Base-by-base conservation (phyloP, 176 grass and related monocot genomes). In the Cenchrus purpureus region DNA sequence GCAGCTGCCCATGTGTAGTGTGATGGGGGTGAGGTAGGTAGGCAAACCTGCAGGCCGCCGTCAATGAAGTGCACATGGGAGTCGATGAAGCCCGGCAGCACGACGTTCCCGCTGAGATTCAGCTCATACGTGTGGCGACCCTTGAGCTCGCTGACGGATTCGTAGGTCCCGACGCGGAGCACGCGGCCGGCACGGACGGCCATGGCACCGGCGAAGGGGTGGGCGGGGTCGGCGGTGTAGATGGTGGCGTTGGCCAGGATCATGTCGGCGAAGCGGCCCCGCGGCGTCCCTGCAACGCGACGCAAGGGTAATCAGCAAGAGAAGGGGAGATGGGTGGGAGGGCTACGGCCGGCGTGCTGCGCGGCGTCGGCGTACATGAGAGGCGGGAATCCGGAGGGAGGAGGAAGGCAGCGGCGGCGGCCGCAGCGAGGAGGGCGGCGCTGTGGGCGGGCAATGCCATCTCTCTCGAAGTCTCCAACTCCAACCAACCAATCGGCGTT, bases 1-100 rank as follows among this genome's bases (percentile, higher is more conserved):
- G 0, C 53, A 76, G 42, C 3, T 7, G 2, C 10, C 5, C 65
- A 55, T 55, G 25, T 59, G 66, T 4, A 67, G 25, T 59, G 66
- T 4, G 59, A 87, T 11, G 53, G 55, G 34, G 25, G 0, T 32
- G 79, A 8, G 67, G 52, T 54, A 8, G 67, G 52, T 54, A 61
- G 31, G 37, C 37, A 40, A 40, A 95, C 97, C 88, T 84, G 88
- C 68, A 99, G 54, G 10, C 93, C 97, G 28, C 91, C 97, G 13
- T 74, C 71, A 59, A 99, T 87, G 53, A 99, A 66, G 78, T 99
- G 97, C 34, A 91, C 90, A 80, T 99, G 97, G 43, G 97, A 99
- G 88, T 99, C 97, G 44, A 99, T 91, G 81, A 99, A 94, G 16
- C 97, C 97, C 0, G 94, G 93, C 28, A 99, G 55, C 48, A 99